Evolutionary conservation across 2,329 filamentous ascomycete genomes (phyloP).

Genomic region (Talaromyces pinophilus): DNA sequence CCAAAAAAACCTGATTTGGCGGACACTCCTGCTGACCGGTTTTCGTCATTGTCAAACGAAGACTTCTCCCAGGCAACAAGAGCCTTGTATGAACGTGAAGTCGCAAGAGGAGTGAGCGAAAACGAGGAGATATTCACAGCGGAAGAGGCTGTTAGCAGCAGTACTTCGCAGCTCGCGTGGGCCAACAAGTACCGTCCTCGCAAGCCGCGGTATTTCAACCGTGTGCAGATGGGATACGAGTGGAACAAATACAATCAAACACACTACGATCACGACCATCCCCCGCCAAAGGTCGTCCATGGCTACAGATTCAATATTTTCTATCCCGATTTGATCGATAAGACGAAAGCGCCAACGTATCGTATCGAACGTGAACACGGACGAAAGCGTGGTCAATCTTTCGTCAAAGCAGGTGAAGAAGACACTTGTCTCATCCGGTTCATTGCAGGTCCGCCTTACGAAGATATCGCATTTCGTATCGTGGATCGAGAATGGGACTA

Average conservation of each 20-base stretch:
- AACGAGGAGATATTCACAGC: slow-evolving; percentile 94
- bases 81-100: slow-evolving; percentile 87
- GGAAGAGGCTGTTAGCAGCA: slow-evolving; percentile 73
- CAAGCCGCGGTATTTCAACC: slow-evolving; percentile 96
- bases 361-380: slow-evolving; percentile 94
- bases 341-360: slow-evolving; percentile 90
- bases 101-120: slow-evolving; percentile 85
- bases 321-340: slow-evolving; percentile 95
- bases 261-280: slow-evolving; percentile 98
- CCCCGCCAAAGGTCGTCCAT: slow-evolving; percentile 95
- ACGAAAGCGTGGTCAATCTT: slow-evolving; percentile 83
- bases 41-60: slow-evolving; percentile 68
- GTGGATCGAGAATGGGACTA: slow-evolving; percentile 99
- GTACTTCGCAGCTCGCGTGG: slow-evolving; percentile 69
- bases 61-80: slow-evolving; percentile 86
- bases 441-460: slow-evolving; percentile 90
- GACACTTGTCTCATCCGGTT: slow-evolving; percentile 97
- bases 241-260: slow-evolving; percentile 99
- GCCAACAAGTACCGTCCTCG: slow-evolving; percentile 80
- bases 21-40: slow-evolving; percentile 63
- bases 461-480: slow-evolving; percentile 95
- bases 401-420: slow-evolving; percentile 89
- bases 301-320: slow-evolving; percentile 99
- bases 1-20: slow-evolving; percentile 47
- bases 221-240: slow-evolving; percentile 98